Percentiles rank a stretch among this genome's conserved stretches.
phyloP scores from a whole-genome alignment of 129 eudicot species.

The Lactuca saligna region DNA sequence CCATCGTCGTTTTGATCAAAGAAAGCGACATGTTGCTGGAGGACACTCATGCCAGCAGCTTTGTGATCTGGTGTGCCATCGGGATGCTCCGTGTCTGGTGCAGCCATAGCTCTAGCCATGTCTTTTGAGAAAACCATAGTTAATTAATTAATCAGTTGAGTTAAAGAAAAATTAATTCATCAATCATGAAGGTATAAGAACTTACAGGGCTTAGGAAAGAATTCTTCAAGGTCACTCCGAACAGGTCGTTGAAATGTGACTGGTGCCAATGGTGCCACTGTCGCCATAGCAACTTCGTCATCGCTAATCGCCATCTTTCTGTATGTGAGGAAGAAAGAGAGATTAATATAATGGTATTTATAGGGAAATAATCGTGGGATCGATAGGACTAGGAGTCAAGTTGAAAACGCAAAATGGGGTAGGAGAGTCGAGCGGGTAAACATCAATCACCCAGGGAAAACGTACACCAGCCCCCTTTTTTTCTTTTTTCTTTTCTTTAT shows the following conservation, averaged over 20 bases:
- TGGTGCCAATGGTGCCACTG: slow-evolving; percentile 48
- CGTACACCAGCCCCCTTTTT: no score
- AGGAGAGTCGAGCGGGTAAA: neutral
- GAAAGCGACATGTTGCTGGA: slow-evolving; percentile 55
- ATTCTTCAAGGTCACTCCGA: slow-evolving; percentile 40
- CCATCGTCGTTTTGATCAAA: slow-evolving; percentile 51
- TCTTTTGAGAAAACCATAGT: slow-evolving; percentile 23
- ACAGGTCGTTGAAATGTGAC: slow-evolving; percentile 44
- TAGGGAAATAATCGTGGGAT: neutral
- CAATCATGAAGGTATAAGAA: neutral
- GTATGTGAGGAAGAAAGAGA: neutral
- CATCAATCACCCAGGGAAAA: neutral
- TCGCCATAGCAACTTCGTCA: slow-evolving; percentile 15
- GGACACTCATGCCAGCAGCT: slow-evolving; percentile 38
- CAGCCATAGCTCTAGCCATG: slow-evolving; percentile 46
- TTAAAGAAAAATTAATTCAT: no score
- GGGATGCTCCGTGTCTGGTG: slow-evolving; percentile 43
- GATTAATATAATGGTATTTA: neutral
- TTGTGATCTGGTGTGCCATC: slow-evolving; percentile 39
- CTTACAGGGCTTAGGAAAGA: slow-evolving; percentile 65
- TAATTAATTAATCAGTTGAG: neutral
- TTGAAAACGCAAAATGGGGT: neutral
- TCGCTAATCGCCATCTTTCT: slow-evolving; percentile 3
- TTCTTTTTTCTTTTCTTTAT: no score
- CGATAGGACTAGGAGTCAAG: no score